phyloP scores from a whole-genome alignment of 1,284 basidiomycete genomes.

The Trichosporon sp. region DNA sequence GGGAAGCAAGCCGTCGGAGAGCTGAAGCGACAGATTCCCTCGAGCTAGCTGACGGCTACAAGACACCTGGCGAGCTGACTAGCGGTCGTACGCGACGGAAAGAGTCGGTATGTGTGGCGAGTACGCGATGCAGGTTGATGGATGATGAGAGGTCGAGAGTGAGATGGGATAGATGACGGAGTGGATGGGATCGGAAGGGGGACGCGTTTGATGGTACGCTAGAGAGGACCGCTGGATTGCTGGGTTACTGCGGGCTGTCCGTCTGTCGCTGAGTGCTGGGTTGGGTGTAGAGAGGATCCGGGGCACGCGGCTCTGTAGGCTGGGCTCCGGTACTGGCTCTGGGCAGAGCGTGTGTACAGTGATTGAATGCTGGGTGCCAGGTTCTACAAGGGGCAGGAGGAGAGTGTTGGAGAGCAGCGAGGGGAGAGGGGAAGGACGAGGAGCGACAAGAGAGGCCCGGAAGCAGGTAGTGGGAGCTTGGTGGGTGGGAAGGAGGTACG shows the following conservation, averaged over 20 bases:
- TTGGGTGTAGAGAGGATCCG: not conserved
- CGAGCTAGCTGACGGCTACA: not conserved
- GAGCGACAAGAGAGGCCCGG: not conserved
- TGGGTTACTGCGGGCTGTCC: not conserved
- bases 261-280: not conserved
- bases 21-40: not conserved
- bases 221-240: not conserved
- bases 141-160: constrained; percentile 1
- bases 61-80: not conserved
- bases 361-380: not conserved
- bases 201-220: constrained; percentile 2
- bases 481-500: constrained; percentile 3
- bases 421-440: not conserved
- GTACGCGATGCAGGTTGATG: not conserved
- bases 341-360: not conserved
- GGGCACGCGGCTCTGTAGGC: not conserved
- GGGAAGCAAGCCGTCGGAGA: not conserved
- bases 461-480: not conserved
- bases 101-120: not conserved
- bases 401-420: not conserved
- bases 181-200: not conserved
- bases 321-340: not conserved
- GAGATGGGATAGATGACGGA: not conserved
- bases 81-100: not conserved
- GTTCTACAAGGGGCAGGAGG: not conserved